phyloP scores from a whole-genome alignment of 257 asterid genomes.

The Capsicum baccatum region DNA sequence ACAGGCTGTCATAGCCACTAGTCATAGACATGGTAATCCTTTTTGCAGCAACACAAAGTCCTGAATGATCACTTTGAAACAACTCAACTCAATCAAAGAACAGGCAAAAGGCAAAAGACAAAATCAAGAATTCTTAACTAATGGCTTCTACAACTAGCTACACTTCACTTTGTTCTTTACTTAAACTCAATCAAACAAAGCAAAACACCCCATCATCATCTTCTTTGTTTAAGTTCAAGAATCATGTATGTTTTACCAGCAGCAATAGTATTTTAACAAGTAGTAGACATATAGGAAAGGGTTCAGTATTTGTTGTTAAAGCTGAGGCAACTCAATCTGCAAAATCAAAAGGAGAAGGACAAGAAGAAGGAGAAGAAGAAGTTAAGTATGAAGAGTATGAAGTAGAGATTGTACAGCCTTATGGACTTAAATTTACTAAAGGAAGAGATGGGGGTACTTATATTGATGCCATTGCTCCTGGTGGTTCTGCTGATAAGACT shows the following conservation, averaged over 20 bases:
- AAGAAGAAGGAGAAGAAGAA: slow-evolving; percentile 29
- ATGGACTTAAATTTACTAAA: slow-evolving; percentile 73
- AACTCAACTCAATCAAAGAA: background rate
- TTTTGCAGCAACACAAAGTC: slow-evolving; percentile 11
- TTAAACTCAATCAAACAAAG: slow-evolving; percentile 48
- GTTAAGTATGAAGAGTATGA: slow-evolving; percentile 70
- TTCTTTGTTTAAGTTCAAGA: slow-evolving; percentile 48
- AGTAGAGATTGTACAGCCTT: slow-evolving; percentile 80
- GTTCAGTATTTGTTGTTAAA: slow-evolving; percentile 38
- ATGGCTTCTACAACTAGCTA: slow-evolving; percentile 26
- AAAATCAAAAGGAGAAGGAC: slow-evolving; percentile 2
- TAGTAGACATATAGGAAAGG: slow-evolving; percentile 36
- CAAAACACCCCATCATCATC: slow-evolving; percentile 38
- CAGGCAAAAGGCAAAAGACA: background rate
- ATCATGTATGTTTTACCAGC: slow-evolving; percentile 37
- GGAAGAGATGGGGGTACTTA: slow-evolving; percentile 97
- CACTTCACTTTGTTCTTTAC: slow-evolving; percentile 41
- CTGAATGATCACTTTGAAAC: slow-evolving; percentile 13
- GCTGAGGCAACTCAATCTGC: slow-evolving; percentile 46
- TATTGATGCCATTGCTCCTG: slow-evolving; percentile 90
- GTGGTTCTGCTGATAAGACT: slow-evolving; percentile 75
- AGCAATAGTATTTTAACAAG: background rate
- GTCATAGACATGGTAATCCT: slow-evolving; percentile 30
- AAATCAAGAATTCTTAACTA: background rate
- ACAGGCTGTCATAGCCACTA: slow-evolving; percentile 54